Conservation (phyloP, 129 eudicot species). For the Flaveria robusta region DNA sequence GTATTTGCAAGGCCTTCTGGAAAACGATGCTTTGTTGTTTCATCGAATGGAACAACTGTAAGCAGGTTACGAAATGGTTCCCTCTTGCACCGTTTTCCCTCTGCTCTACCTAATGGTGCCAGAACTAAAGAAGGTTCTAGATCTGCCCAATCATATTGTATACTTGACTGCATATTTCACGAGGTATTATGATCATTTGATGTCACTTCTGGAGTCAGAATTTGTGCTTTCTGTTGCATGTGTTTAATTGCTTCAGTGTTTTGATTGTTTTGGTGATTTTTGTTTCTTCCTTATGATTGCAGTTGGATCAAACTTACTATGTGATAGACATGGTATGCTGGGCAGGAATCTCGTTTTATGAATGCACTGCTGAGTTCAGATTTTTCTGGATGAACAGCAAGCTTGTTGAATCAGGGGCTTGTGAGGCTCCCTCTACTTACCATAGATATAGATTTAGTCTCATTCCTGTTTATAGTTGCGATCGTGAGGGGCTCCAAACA, state of each 20-base stretch:
- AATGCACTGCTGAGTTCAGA: constrained; percentile 93
- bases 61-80: constrained; percentile 87
- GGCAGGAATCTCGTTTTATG: constrained; percentile 94
- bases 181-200: constrained; percentile 48
- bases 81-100: constrained; percentile 82
- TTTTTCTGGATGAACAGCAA: constrained; percentile 95
- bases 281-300: constrained; percentile 24
- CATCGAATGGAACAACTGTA: constrained; percentile 82
- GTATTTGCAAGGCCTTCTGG: constrained; percentile 94
- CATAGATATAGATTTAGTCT: constrained; percentile 77
- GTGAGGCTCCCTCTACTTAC: constrained; percentile 68
- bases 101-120: constrained; percentile 85
- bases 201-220: not conserved
- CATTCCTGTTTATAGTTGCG: constrained; percentile 78
- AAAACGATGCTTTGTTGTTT: constrained; percentile 90
- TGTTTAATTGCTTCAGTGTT: not conserved
- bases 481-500: constrained; percentile 67
- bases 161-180: constrained; percentile 92
- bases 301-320: constrained; percentile 86
- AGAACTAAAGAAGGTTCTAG: constrained; percentile 51
- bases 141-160: constrained; percentile 76
- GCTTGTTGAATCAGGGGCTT: constrained; percentile 83
- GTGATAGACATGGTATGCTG: constrained; percentile 91
- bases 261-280: not conserved
- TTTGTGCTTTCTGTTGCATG: not conserved